These are phyloP conservation scores for Aspergillus brasiliensis DNA, from an alignment of 2,329 filamentous ascomycete genomes.

Conservation along the genomic window DNA sequence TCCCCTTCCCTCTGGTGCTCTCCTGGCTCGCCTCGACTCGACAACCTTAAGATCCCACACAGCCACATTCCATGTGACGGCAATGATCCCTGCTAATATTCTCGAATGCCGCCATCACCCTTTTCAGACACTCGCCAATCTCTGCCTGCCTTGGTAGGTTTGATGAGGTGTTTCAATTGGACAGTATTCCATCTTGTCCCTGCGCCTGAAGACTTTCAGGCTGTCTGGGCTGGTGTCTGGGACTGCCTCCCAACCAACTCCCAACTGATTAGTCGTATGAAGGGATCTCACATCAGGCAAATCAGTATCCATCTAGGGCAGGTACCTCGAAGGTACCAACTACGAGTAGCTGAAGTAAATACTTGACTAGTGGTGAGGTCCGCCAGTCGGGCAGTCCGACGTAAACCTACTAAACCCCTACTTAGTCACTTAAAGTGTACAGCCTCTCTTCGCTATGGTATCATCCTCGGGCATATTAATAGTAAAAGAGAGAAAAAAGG, in stretches of 20 bases:
- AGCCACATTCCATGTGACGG: slow-evolving; percentile 3
- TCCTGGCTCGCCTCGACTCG: neutral
- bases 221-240: neutral
- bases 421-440: neutral
- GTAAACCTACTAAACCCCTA: neutral
- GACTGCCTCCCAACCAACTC: neutral
- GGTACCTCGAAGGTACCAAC: neutral
- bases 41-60: slow-evolving; percentile 3
- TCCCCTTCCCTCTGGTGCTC: neutral
- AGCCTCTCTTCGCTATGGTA: neutral
- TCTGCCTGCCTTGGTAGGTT: neutral
- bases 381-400: slow-evolving; percentile 2
- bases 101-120: neutral
- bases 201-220: neutral
- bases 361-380: neutral
- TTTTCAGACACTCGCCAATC: neutral
- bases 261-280: neutral
- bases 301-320: neutral
- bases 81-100: neutral
- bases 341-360: neutral
- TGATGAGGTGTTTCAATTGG: slow-evolving; percentile 1
- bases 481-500: slow-evolving; percentile 1
- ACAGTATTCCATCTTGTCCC: neutral
- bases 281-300: neutral
- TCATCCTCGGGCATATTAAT: neutral